Evolutionary conservation across 441 rosid genomes (phyloP), one percentile per base, ranked within the genome.

Genomic region (Eutrema salsugineum): DNA sequence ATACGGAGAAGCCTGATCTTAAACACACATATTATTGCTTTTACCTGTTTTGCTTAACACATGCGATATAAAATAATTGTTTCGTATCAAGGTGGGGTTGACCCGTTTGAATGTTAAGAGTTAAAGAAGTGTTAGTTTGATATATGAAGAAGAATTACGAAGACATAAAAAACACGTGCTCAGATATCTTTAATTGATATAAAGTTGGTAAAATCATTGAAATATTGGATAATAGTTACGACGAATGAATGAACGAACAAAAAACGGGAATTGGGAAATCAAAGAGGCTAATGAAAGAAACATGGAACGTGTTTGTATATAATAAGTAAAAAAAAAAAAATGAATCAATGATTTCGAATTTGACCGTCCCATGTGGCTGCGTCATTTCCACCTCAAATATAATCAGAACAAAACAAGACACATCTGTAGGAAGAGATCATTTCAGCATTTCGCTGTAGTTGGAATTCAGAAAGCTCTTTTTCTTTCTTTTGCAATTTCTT

Each of bases 291-390:
- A 33, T 20, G 44, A 58, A 32, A 57, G 58, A 69, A 58, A 44
- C 43, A 8, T 28, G 22, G 20, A 17, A 32, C 27, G 14, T 63
- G n/a, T 40, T 43, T 17, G 60, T 28, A 5, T 30, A 30, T 30
- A 19, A 71, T 49, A 50, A 62, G 20, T 32, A 62, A 71, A 71
- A 2, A 3, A 62, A 71, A 4, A 1, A 1, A 2, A 3, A 62
- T 61, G 2, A 1, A 3, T 32, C 19, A 51, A 51, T 40, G 46
- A 62, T 71, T 30, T 40, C 8, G 47, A 62, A 16, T 39, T 42
- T 11, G 63, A 62, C 46, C 36, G 54, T 71, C 47, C 63, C 63
- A 71, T 53, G 69, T 71, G 69, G 54, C 24, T 62, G 55, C 27
- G 11, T 62, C 43, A 70, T 14, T 17, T 47, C 43, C 67, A 48